A percentile compares a stretch with the other conserved stretches of the same genome.
Evolutionary conservation across 2,329 filamentous ascomycete species (phyloP).

Genomic region (Clonostachys chloroleuca): DNA sequence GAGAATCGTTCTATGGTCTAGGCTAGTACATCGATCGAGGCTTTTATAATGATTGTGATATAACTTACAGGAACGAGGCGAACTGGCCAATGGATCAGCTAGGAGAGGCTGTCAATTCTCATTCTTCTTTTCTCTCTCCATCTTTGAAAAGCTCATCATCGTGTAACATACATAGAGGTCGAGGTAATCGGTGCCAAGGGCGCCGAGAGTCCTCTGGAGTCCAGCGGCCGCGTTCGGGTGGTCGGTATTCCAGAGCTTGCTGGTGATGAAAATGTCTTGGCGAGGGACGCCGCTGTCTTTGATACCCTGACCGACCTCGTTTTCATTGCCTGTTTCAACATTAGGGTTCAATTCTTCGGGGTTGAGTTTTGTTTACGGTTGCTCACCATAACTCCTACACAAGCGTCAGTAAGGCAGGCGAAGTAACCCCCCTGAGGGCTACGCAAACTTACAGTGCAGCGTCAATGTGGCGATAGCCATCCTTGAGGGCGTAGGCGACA

Average conservation of each 20-base stretch:
- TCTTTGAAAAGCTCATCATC: not conserved
- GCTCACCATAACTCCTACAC: no score
- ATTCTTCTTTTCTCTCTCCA: not conserved
- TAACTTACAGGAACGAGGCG: constrained; percentile 4
- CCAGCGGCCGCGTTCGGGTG: constrained; percentile 41
- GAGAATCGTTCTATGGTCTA: no score
- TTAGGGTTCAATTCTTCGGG: constrained; percentile 8
- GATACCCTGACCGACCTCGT: constrained; percentile 31
- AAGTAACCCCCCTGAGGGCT: no score
- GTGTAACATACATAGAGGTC: constrained; percentile 25
- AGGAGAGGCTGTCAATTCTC: no score
- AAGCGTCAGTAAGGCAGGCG: no score
- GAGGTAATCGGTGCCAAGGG: constrained; percentile 42
- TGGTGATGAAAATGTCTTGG: constrained; percentile 43
- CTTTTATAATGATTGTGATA: not conserved
- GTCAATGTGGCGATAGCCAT: constrained; percentile 24
- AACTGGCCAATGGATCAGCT: no score
- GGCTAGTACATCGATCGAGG: no score
- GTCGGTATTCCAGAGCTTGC: constrained; percentile 56
- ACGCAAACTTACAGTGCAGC: not conserved
- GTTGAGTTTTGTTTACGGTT: no score
- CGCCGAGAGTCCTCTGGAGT: constrained; percentile 38
- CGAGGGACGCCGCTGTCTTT: constrained; percentile 26
- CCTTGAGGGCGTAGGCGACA: constrained; percentile 24
- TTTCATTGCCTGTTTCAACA: constrained; percentile 23